Percentiles rank a stretch among this genome's conserved stretches.
These are phyloP conservation scores for Fomitiporia mediterranea DNA, from an alignment of 1,284 basidiomycete genomes.

Conservation along the genomic window DNA sequence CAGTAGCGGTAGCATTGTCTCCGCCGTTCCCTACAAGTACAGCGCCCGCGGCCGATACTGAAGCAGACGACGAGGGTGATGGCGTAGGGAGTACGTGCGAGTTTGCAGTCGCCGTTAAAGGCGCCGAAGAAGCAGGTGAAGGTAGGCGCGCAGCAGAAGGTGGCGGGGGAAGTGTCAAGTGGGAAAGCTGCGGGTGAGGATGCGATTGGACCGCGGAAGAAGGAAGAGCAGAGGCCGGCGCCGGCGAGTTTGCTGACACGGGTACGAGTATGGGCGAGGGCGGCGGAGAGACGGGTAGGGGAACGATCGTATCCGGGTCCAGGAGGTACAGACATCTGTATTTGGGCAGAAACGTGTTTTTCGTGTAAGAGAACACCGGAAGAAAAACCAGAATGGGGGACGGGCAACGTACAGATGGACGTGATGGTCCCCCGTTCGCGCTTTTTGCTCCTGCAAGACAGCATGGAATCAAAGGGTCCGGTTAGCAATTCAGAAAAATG, in stretches of 20 bases:
- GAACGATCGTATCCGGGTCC: conserved; percentile 26
- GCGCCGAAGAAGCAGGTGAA: not conserved
- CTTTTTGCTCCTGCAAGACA: conserved; percentile 26
- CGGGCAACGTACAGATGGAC: conserved; percentile 67
- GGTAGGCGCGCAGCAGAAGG: not conserved
- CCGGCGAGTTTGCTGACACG: not conserved
- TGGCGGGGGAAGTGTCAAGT: conserved; percentile 2
- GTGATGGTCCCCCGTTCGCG: conserved; percentile 48
- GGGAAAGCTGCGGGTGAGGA: conserved; percentile 3
- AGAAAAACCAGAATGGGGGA: conserved; percentile 14
- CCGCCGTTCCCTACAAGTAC: not conserved
- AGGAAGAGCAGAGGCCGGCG: conserved; percentile 7
- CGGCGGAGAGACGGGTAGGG: conserved; percentile 14
- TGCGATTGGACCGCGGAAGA: not conserved
- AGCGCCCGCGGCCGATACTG: not conserved
- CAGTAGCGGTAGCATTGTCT: not conserved
- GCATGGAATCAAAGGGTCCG: not conserved
- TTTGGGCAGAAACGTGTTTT: conserved; percentile 12
- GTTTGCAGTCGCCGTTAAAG: not conserved
- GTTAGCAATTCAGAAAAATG: not conserved
- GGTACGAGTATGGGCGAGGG: conserved; percentile 13
- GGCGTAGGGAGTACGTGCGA: not conserved
- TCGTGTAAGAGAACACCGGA: conserved; percentile 5
- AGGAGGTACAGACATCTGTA: conserved; percentile 26
- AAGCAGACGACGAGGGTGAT: not conserved